Conservation (phyloP, 2,329 filamentous ascomycete genomes). For the Pestalotiopsis sp. region DNA sequence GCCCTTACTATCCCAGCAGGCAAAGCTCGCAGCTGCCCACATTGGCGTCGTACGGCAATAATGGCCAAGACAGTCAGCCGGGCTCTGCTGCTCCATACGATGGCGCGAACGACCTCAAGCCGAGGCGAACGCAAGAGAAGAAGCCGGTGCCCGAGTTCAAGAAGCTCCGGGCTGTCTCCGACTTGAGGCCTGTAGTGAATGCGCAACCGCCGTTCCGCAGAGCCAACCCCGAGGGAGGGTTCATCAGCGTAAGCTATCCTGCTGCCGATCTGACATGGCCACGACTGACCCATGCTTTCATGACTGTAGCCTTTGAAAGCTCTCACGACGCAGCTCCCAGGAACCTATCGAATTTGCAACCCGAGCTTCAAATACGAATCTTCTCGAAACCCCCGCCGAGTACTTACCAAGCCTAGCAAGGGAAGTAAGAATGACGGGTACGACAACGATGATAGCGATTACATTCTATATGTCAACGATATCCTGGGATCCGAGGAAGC, state of each 20-base stretch:
- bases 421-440: constrained; percentile 98
- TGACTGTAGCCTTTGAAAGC: constrained; percentile 81
- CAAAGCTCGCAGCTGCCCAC: constrained; percentile 72
- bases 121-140: constrained; percentile 57
- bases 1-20: constrained; percentile 57
- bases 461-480: constrained; percentile 98
- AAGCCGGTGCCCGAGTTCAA: constrained; percentile 86
- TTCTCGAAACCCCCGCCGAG: constrained; percentile 90
- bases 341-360: constrained; percentile 98
- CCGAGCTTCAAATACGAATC: constrained; percentile 98
- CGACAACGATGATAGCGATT: constrained; percentile 98
- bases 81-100: constrained; percentile 74
- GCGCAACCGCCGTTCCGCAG: constrained; percentile 86
- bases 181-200: constrained; percentile 83
- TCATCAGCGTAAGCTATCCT: constrained; percentile 80
- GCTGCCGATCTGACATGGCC: constrained; percentile 13
- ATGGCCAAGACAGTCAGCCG: constrained; percentile 72
- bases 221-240: constrained; percentile 95
- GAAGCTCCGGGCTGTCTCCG: constrained; percentile 71
- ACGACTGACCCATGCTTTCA: background rate
- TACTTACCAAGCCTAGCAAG: constrained; percentile 98
- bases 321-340: constrained; percentile 87
- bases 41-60: constrained; percentile 69
- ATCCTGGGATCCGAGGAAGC: constrained; percentile 97
- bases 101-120: constrained; percentile 62